A percentile compares a stretch with the other conserved stretches of the same genome.
These are phyloP conservation scores for Suillus tomentosus DNA, from an alignment of 768 basidiomycete species.

Conservation along the genomic window DNA sequence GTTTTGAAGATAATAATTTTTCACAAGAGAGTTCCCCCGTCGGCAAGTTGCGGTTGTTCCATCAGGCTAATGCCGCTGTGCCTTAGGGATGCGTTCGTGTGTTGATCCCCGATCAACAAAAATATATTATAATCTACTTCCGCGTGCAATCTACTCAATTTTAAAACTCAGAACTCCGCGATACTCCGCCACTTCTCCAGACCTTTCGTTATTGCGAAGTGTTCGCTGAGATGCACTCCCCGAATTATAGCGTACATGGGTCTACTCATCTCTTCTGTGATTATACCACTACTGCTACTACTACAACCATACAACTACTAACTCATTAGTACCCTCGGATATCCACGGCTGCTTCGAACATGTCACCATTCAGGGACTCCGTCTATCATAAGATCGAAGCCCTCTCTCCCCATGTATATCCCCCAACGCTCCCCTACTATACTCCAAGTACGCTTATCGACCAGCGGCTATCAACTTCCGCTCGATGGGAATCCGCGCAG, in stretches of 20 bases:
- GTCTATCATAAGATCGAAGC: constrained; percentile 10
- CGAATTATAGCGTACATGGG: too few species aligned
- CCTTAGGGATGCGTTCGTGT: constrained; percentile 39
- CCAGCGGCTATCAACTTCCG: constrained; percentile 7
- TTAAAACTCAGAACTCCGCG: constrained; percentile 34
- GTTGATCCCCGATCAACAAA: constrained; percentile 66
- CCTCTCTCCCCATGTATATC: too few species aligned
- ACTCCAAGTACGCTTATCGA: background rate
- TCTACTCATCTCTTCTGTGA: too few species aligned
- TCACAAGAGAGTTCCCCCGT: constrained; percentile 11
- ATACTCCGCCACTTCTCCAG: constrained; percentile 15
- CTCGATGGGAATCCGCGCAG: background rate
- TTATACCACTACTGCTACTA: too few species aligned
- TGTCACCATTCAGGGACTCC: constrained; percentile 28
- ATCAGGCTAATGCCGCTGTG: constrained; percentile 28
- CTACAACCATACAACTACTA: too few species aligned
- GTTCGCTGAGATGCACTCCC: constrained; percentile 22
- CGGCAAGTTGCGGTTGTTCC: constrained; percentile 34
- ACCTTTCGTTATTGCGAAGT: constrained; percentile 10
- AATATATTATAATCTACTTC: constrained; percentile 37
- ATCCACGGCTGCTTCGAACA: constrained; percentile 14
- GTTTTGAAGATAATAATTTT: constrained; percentile 4
- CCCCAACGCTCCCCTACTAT: too few species aligned
- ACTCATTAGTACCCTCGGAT: constrained; percentile 9
- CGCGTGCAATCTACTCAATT: constrained; percentile 19